Base-by-base conservation (phyloP, 169 alveolate genomes). In the Babesia ovata region DNA sequence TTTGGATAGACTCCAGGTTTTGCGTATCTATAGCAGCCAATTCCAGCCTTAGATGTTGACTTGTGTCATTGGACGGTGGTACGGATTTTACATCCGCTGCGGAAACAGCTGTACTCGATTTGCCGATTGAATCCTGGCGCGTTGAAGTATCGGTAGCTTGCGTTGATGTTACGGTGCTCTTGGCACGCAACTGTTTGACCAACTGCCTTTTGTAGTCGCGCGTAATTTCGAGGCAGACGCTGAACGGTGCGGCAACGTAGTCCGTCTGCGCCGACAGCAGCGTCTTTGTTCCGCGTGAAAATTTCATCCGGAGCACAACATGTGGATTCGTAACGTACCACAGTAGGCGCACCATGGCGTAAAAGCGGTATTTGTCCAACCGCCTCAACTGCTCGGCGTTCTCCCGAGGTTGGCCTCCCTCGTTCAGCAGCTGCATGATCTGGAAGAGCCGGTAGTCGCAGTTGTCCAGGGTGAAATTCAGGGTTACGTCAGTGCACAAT, bases 321-420 rank as follows among this genome's bases (percentile, higher is more conserved):
- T 75, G 84, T 0, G 84, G 84, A 36, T 75, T 75, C 14, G 78
- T 75, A 4, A 53, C 70, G 42, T 57, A 49, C 84, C 84, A 75
- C 29, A 75, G 49, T 16, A 75, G 76, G 2, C 84, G 29, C 16
- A 75, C 70, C 58, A 75, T 3, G 16, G 84, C 76, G 39, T 75
- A 75, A 72, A 75, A 75, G 14, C 59, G 26, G 84, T 45, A 67
- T 48, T 75, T 75, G 69, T 75, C 73, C 28, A 75, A 45, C 24
- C 12, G 26, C 24, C 45, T 26, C 22, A 75, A 70, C 36, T 67
- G 65, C 48, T 67, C 76, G n/a, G 29, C n/a, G 39, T 14, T 26
- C 13, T 46, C 44, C 12, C 21, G 24, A 13, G 33, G 45, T 8
- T 62, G 28, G 11, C 22, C 44, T 13, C 48, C 61, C 0, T 61